Evolutionary conservation across 352 stramenopile species (phyloP).

Genomic region (Phytophthora pistaciae): DNA sequence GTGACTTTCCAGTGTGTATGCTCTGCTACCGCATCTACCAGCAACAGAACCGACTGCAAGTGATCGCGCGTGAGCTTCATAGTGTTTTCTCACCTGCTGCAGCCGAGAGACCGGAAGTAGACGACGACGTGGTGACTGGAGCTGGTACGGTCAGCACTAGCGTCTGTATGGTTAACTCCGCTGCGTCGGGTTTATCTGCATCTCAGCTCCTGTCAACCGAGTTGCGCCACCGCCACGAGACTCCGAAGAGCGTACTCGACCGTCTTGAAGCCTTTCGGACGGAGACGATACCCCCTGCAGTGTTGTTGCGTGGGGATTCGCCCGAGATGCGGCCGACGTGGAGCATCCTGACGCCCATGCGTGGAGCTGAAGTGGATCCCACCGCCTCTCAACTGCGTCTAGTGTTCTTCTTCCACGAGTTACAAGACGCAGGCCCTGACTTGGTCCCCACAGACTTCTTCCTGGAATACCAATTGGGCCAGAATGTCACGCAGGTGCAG

Average conservation of each 20-base stretch:
- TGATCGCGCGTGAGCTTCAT: slow-evolving; percentile 58
- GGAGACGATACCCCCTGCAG: slow-evolving; percentile 31
- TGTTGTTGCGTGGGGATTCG: slow-evolving; percentile 27
- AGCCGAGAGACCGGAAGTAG: slow-evolving; percentile 3
- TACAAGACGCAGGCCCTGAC: slow-evolving; percentile 72
- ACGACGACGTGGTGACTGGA: neutral
- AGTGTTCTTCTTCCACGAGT: slow-evolving; percentile 86
- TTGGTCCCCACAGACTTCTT: slow-evolving; percentile 74
- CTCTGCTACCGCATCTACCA: slow-evolving; percentile 86
- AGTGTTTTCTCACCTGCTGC: slow-evolving; percentile 13
- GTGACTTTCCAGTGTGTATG: slow-evolving; percentile 73
- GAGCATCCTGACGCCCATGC: slow-evolving; percentile 20
- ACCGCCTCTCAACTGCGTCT: slow-evolving; percentile 72
- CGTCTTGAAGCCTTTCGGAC: slow-evolving; percentile 27
- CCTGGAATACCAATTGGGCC: slow-evolving; percentile 82
- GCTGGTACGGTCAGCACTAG: neutral
- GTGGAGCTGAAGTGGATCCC: slow-evolving; percentile 72
- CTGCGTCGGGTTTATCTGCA: slow-evolving; percentile 13
- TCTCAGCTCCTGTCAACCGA: slow-evolving; percentile 29
- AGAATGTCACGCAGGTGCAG: slow-evolving; percentile 60
- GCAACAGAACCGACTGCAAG: slow-evolving; percentile 60
- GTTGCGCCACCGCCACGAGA: slow-evolving; percentile 15
- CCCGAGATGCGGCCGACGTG: slow-evolving; percentile 23
- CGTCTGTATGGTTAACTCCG: slow-evolving; percentile 24
- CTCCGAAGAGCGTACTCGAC: slow-evolving; percentile 20